Conservation (phyloP, 805 yeast species). For the Ogataea ramenticola region DNA sequence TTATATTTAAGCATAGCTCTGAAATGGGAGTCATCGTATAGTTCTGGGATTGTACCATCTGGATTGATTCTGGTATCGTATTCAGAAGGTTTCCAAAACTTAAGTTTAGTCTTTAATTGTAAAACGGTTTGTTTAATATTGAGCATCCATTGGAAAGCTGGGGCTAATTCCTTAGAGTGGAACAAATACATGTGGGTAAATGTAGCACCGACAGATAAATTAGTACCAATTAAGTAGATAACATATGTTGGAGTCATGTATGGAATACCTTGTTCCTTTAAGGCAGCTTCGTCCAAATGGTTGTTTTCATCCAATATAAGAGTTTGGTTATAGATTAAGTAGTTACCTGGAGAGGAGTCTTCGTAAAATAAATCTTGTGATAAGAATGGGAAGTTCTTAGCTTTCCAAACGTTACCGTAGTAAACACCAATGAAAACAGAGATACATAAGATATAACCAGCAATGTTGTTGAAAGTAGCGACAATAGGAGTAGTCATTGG, state of each 20-base stretch:
- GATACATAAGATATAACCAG: conserved; percentile 22
- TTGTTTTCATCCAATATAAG: conserved; percentile 16
- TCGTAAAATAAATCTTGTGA: conserved; percentile 23
- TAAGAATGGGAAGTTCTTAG: conserved; percentile 27
- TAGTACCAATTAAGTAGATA: conserved; percentile 24
- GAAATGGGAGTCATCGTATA: conserved; percentile 28
- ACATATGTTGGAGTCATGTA: conserved; percentile 25
- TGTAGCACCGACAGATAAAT: conserved; percentile 26
- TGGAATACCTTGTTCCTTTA: conserved; percentile 22
- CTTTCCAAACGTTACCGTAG: conserved; percentile 27
- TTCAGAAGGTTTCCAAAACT: conserved; percentile 34
- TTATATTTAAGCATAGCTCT: conserved; percentile 28
- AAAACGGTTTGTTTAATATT: conserved; percentile 6
- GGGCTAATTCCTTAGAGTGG: conserved; percentile 19
- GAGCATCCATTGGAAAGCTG: conserved; percentile 17
- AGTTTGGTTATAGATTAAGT: conserved; percentile 23
- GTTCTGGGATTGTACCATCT: conserved; percentile 14
- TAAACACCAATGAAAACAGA: conserved; percentile 22
- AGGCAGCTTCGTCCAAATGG: conserved; percentile 16
- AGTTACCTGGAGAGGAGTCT: conserved; percentile 17
- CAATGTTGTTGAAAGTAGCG: conserved; percentile 22
- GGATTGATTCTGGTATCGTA: conserved; percentile 14
- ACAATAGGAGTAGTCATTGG: conserved; percentile 23
- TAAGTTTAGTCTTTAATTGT: conserved; percentile 28
- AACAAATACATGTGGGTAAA: conserved; percentile 24